These are phyloP conservation scores for Russula virescens DNA, from an alignment of 768 basidiomycete species.

Conservation along the genomic window DNA sequence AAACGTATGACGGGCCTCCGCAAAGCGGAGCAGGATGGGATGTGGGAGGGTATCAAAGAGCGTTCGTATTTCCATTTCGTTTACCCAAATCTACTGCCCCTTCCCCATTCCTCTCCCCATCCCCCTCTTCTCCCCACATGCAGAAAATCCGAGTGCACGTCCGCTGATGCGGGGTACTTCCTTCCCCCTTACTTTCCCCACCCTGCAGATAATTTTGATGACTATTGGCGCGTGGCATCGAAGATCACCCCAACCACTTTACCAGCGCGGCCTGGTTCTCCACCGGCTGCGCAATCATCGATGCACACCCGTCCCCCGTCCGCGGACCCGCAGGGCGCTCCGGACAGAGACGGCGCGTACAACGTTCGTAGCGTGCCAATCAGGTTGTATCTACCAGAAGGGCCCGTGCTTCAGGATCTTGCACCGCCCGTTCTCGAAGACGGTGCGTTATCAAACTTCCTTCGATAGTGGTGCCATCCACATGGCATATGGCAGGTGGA, in stretches of 20 bases:
- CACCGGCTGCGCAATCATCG: constrained; percentile 46
- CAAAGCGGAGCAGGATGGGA: constrained; percentile 88
- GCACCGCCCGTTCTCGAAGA: constrained; percentile 74
- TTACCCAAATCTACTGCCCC: background rate
- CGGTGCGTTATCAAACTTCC: constrained; percentile 42
- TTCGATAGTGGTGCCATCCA: background rate
- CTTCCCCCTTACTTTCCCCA: no score
- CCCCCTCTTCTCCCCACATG: background rate
- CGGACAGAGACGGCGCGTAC: constrained; percentile 80
- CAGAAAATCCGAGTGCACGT: background rate
- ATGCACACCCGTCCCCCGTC: constrained; percentile 61
- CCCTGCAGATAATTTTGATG: constrained; percentile 84
- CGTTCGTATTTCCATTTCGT: constrained; percentile 48
- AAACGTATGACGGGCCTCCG: constrained; percentile 87
- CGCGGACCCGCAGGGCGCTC: constrained; percentile 44
- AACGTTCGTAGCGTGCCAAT: constrained; percentile 84
- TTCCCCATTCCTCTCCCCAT: background rate
- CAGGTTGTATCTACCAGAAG: constrained; percentile 83
- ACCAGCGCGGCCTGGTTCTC: constrained; percentile 52
- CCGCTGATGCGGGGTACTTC: no score
- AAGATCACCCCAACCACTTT: constrained; percentile 84
- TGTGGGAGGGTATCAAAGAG: constrained; percentile 95
- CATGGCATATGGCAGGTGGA: no score
- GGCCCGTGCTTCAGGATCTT: constrained; percentile 86
- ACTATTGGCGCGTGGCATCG: constrained; percentile 91